Percentiles rank a stretch among this genome's conserved stretches.
phyloP scores from a whole-genome alignment of 2,329 filamentous ascomycete species.

The Cercospora sojina region DNA sequence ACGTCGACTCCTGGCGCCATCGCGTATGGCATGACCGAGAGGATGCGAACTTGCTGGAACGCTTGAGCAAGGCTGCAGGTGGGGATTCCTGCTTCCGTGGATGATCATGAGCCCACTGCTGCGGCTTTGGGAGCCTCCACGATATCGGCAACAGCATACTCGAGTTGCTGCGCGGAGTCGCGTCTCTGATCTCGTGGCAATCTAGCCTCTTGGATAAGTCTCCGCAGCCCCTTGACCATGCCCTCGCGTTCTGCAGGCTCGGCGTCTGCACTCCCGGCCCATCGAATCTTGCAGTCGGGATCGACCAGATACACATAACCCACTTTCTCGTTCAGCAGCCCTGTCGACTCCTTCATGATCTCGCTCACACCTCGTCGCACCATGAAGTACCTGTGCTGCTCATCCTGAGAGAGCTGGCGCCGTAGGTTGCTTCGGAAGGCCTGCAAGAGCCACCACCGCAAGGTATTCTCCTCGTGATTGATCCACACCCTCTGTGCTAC shows the following conservation, averaged over 20 bases:
- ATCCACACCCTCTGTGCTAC: slow-evolving; percentile 75
- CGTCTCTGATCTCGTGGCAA: slow-evolving; percentile 17
- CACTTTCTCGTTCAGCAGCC: slow-evolving; percentile 82
- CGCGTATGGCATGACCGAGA: not conserved
- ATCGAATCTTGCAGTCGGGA: slow-evolving; percentile 81
- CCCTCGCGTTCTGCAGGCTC: slow-evolving; percentile 65
- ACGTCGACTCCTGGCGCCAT: not conserved
- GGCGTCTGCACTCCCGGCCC: slow-evolving; percentile 79
- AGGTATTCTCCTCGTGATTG: slow-evolving; percentile 79
- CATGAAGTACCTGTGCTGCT: slow-evolving; percentile 60
- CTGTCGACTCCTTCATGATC: slow-evolving; percentile 58
- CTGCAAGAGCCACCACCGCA: slow-evolving; percentile 60
- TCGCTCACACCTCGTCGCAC: slow-evolving; percentile 58
- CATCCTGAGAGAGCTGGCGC: slow-evolving; percentile 47
- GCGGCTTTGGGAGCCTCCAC: slow-evolving; percentile 1
- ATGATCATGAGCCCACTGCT: not conserved
- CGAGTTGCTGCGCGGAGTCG: slow-evolving; percentile 20
- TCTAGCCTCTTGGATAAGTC: slow-evolving; percentile 59
- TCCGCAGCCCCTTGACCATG: slow-evolving; percentile 63
- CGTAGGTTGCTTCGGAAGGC: slow-evolving; percentile 53
- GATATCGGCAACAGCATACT: slow-evolving; percentile 20
- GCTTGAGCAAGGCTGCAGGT: not conserved
- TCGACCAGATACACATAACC: slow-evolving; percentile 94
- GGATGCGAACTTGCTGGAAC: not conserved
- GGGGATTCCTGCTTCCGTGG: not conserved